Conservation (phyloP, 371 early-diverging fungal species). For the Lichtheimia ramosa region DNA sequence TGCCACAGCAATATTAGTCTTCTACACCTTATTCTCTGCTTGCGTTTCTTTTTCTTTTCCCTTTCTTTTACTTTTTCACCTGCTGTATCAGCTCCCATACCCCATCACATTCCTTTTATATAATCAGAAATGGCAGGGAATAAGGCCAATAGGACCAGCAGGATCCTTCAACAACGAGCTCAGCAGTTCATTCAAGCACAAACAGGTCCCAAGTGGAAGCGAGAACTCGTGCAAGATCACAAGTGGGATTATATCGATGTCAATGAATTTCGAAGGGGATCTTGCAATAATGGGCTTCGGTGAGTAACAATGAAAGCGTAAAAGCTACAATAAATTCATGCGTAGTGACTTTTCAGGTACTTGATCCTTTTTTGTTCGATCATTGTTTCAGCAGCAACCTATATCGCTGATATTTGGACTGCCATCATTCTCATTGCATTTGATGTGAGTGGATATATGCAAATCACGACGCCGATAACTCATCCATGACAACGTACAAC, state of each 20-base stretch:
- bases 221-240: conserved; percentile 81
- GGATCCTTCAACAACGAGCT: conserved; percentile 14
- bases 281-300: conserved; percentile 27
- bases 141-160: conserved; percentile 9
- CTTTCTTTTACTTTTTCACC: background rate
- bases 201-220: conserved; percentile 71
- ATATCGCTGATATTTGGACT: conserved; percentile 73
- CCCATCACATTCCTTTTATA: conserved; percentile 1
- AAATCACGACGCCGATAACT: background rate
- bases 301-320: background rate
- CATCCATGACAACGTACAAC: background rate
- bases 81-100: conserved; percentile 8
- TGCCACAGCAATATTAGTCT: conserved; percentile 1
- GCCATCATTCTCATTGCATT: conserved; percentile 56
- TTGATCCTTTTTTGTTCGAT: conserved; percentile 63
- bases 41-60: background rate
- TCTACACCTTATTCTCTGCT: background rate
- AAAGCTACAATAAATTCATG: too few species aligned
- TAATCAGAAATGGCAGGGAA: conserved; percentile 11
- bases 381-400: conserved; percentile 73
- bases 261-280: conserved; percentile 64
- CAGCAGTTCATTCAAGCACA: conserved; percentile 8
- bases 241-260: conserved; percentile 88
- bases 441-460: conserved; percentile 17
- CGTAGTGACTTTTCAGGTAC: conserved; percentile 34